Conservation (phyloP, 495 filamentous ascomycete genomes). For the Penicillium bovifimosum region DNA sequence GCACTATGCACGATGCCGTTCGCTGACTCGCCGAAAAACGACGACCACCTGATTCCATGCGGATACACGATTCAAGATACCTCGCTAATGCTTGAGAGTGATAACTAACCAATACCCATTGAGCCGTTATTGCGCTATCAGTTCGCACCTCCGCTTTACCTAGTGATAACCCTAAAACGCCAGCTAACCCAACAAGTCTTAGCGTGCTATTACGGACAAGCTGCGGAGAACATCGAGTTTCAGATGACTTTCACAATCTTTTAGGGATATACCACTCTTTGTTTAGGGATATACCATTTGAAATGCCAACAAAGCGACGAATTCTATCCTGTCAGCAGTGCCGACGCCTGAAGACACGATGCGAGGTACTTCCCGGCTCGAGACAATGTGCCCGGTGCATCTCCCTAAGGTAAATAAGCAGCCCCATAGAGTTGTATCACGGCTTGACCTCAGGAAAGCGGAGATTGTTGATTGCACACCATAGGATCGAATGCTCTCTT, state of each 20-base stretch:
- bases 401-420: not conserved
- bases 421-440: not conserved
- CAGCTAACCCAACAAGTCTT: slow-evolving; percentile 4
- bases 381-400: slow-evolving; percentile 7
- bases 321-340: slow-evolving; percentile 5
- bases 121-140: not conserved
- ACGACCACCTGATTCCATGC: too few relatives aligned
- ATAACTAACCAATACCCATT: too few relatives aligned
- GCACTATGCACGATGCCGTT: too few relatives aligned
- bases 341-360: slow-evolving; percentile 6
- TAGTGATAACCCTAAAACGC: slow-evolving; percentile 1
- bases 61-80: too few relatives aligned
- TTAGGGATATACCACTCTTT: not conserved
- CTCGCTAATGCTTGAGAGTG: too few relatives aligned
- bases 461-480: not conserved
- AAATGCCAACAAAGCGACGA: slow-evolving; percentile 6
- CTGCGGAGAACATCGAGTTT: slow-evolving; percentile 9
- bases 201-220: slow-evolving; percentile 4
- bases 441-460: not conserved
- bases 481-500: slow-evolving; percentile 5
- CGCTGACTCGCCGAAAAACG: too few relatives aligned
- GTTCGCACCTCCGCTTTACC: not conserved
- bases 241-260: not conserved
- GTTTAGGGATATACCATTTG: not conserved
- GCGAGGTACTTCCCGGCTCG: slow-evolving; percentile 6